Conservation (phyloP, 2,329 filamentous ascomycete genomes). For the Cladosporium austrohemisphaericum region DNA sequence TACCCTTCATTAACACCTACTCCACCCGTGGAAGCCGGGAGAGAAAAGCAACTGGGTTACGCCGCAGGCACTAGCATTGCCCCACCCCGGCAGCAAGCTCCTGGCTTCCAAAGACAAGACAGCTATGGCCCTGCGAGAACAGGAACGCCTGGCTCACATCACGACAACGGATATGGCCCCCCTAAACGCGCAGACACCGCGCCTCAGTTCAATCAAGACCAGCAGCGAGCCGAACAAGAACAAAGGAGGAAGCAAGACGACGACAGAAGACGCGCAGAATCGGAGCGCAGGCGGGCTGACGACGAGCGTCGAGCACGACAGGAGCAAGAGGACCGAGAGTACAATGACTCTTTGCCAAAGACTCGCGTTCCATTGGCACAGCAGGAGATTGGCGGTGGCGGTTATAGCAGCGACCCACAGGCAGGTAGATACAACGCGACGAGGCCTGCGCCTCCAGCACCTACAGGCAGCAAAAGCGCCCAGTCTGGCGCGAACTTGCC, state of each 20-base stretch:
- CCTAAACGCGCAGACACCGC: constrained; percentile 31
- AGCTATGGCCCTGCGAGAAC: constrained; percentile 37
- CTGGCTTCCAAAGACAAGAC: constrained; percentile 41
- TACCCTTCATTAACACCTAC: constrained; percentile 67
- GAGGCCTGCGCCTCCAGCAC: constrained; percentile 64
- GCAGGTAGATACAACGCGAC: constrained; percentile 76
- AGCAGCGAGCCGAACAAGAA: constrained; percentile 35
- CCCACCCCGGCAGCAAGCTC: constrained; percentile 46
- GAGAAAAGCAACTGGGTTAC: constrained; percentile 50
- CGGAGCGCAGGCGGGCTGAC: constrained; percentile 40
- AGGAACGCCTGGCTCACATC: constrained; percentile 20
- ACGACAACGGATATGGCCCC: constrained; percentile 2
- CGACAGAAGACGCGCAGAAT: constrained; percentile 35
- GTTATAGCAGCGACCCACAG: constrained; percentile 43
- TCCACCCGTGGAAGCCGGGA: constrained; percentile 50
- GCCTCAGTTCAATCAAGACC: constrained; percentile 26
- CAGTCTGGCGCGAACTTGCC: constrained; percentile 26
- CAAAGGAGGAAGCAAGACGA: constrained; percentile 40
- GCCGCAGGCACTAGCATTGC: constrained; percentile 45
- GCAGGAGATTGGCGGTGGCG: constrained; percentile 76
- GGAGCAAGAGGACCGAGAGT: constrained; percentile 68
- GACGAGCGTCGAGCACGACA: constrained; percentile 52
- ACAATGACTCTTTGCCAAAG: constrained; percentile 85
- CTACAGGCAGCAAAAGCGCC: constrained; percentile 27
- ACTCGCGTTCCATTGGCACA: constrained; percentile 76